These are phyloP conservation scores for Pleurotus tuber-regium DNA, from an alignment of 768 basidiomycete genomes.

Conservation along the genomic window DNA sequence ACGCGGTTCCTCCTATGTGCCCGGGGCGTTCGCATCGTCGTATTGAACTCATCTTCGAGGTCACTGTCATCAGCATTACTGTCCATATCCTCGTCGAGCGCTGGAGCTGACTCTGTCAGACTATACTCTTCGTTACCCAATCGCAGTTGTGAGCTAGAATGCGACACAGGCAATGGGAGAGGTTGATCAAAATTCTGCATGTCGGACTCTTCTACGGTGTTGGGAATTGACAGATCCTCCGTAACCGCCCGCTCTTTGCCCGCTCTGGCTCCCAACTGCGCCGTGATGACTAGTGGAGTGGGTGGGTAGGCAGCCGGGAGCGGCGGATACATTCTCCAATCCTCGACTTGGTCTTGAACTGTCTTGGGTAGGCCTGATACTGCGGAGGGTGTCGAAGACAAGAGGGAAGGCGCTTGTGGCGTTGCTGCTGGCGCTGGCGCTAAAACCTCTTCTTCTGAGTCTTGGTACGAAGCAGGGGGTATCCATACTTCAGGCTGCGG, in stretches of 20 bases:
- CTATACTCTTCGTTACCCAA: slow-evolving; percentile 17
- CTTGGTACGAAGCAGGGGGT: slow-evolving; percentile 2
- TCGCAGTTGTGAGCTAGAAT: too few relatives aligned
- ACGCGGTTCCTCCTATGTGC: slow-evolving; percentile 22
- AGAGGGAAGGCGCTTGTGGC: background rate
- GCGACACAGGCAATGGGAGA: too few relatives aligned
- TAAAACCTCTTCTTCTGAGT: slow-evolving; percentile 2
- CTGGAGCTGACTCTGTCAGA: background rate
- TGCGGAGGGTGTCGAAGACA: too few relatives aligned
- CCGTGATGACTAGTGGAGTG: slow-evolving; percentile 50
- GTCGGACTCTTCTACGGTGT: slow-evolving; percentile 23
- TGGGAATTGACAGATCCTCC: slow-evolving; percentile 8
- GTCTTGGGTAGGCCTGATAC: slow-evolving; percentile 1
- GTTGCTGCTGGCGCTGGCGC: background rate
- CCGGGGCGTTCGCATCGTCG: slow-evolving; percentile 65
- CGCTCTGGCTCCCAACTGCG: slow-evolving; percentile 25
- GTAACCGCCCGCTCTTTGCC: background rate
- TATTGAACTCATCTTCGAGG: slow-evolving; percentile 64
- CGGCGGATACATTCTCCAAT: slow-evolving; percentile 72
- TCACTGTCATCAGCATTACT: slow-evolving; percentile 33
- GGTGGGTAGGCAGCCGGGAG: slow-evolving; percentile 79
- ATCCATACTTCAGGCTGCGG: slow-evolving; percentile 3
- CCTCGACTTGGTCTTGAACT: slow-evolving; percentile 40
- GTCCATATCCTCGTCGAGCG: slow-evolving; percentile 24
- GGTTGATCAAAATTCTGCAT: too few relatives aligned